Percentiles rank a stretch among this genome's conserved stretches.
These are phyloP conservation scores for Malus hybrid DNA, from an alignment of 331 rosid species.

Conservation along the genomic window DNA sequence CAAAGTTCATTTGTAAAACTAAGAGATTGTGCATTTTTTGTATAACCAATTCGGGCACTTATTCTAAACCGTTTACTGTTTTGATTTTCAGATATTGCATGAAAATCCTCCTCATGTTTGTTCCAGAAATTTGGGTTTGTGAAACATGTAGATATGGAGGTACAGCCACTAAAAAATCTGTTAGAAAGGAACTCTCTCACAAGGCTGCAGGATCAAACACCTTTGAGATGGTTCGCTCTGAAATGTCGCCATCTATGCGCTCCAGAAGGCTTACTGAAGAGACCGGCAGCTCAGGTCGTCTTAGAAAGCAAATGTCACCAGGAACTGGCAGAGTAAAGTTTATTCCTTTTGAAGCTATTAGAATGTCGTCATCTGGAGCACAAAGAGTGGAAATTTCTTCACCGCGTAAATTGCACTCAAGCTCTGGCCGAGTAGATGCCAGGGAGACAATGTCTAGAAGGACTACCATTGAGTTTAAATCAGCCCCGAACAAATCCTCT, in stretches of 20 bases:
- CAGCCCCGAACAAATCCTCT: background rate
- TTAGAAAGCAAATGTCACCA: background rate
- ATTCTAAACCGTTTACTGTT: background rate
- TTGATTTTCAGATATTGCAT: slow-evolving; percentile 1
- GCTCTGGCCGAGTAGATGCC: background rate
- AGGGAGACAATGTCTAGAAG: background rate
- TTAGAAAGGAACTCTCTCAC: background rate
- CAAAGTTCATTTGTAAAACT: background rate
- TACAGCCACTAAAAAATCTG: background rate
- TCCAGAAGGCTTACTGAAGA: background rate
- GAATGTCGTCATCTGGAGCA: no score
- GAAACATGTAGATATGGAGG: background rate
- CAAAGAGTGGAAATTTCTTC: background rate
- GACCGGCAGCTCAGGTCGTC: background rate
- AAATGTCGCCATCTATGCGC: background rate
- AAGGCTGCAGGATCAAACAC: background rate
- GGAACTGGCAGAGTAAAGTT: background rate
- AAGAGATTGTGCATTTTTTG: background rate
- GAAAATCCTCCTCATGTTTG: background rate
- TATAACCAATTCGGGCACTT: background rate
- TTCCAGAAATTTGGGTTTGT: slow-evolving; percentile 6
- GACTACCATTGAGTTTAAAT: background rate
- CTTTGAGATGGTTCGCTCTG: background rate
- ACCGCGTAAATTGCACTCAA: background rate
- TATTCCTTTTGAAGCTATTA: no score